Evolutionary conservation across 2,329 filamentous ascomycete species (phyloP), one percentile per base, ranked within the genome.

Genomic region (Cyphellophora europaea): DNA sequence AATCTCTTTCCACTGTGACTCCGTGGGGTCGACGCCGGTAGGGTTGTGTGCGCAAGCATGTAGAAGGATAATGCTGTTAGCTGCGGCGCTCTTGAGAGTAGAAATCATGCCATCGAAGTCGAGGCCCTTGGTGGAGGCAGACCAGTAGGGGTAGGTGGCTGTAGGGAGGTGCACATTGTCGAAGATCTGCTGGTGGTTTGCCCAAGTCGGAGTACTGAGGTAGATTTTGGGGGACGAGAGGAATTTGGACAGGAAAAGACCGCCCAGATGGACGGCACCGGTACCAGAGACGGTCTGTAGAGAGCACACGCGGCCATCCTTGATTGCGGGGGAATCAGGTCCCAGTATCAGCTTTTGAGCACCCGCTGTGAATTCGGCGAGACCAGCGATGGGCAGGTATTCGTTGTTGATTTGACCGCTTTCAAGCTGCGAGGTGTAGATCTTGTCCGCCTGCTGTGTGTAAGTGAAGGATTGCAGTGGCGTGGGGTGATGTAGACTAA

Each of bases 171-270:
- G 72, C 55, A 95, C 87, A 57, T 96, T 96, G 62, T 71, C 75
- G 69, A 98, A 94, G 71, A 98, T 95, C 63, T 96, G 91, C 67
- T 93, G 80, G 77, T 98, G 91, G 69, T 98, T 98, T 49, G 83
- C 87, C 91, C 91, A 98, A 43, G 91, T 98, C 35, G 91, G 91
- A 61, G 82, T 83, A 53, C 87, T 94, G 60, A 96, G 71, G 72
- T 94, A 95, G 63, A 93, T 76, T 40, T 79, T 76, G 49, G 80
- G 64, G 73, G 71, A 54, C 38, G 68, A 69, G 72, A 85, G 94
- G 76, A 96, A 98, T 61, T 81, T 88, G 59, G 82, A 69, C 41
- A 98, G 80, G 77, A 98, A 98, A 49, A 93, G 79, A 45, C 80
- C 88, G 48, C 91, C 91, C 23, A 96, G 69, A 58, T 98, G 91